Evolutionary conservation across 1,284 basidiomycete genomes (phyloP), one percentile per base, ranked within the genome.

Genomic region (Mixia osmundae): DNA sequence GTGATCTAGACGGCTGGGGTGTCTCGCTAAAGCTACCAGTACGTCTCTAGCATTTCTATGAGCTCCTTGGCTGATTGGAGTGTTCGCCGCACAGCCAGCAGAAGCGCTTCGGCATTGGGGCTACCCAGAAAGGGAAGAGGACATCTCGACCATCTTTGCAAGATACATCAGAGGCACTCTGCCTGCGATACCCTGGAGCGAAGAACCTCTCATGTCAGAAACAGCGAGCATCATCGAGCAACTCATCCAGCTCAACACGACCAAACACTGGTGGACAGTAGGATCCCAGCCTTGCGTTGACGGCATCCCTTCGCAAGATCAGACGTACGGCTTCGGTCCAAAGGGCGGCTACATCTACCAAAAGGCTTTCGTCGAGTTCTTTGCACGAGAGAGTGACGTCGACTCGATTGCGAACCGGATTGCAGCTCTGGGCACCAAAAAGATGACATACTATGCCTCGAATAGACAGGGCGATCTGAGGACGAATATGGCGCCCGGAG

Each of bases 261-360:
- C 71, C 42, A 63, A 78, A 22, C 87, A 89, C 7, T 94, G 82
- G 65, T 61, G 94, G 49, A 97, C 89, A 2, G 95, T 99, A 63
- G 95, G 95, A 59, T 89, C 82, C 26, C 89, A 97, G 55, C 89
- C 89, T 9, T 83, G 89, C 3, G 89, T 97, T 24, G 83, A 95
- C 53, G 89, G 87, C 33, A 80, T 68, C 8, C 64, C 65, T 40
- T 87, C 80, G 48, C 72, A 79, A 43, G 78, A 95, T 60, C 56
- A 59, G 16, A 76, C 76, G 0, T 71, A 87, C 42, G 91, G 89
- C 1, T 97, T 89, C 73, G 89, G 89, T 4, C 91, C 89, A 5
- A 63, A 65, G 32, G 73, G 71, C 8, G 89, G 89, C 3, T 87
- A 85, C 56, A 76, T 97, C 10, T 97, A 80, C 58, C 91, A 99